A percentile compares a stretch with the other conserved stretches of the same genome.
phyloP scores from a whole-genome alignment of 2,329 filamentous ascomycete genomes.

The Fusarium irregulare region DNA sequence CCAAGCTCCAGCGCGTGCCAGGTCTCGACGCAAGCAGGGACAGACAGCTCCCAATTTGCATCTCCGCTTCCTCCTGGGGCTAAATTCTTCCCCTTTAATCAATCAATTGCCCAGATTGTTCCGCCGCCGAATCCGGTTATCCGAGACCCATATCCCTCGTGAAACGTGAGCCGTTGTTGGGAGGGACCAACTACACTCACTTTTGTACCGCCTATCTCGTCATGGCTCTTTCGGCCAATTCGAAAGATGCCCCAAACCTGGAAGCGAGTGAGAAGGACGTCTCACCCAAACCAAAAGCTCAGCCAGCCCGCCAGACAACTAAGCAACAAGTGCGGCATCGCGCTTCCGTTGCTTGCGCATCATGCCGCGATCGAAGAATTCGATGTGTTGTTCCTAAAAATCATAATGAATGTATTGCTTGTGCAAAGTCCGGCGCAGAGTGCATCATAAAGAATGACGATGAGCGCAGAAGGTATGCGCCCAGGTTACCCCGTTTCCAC shows the following conservation, averaged over 20 bases:
- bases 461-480: constrained; percentile 62
- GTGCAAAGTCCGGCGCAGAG: constrained; percentile 60
- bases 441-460: constrained; percentile 70
- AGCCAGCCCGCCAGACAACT: constrained; percentile 40
- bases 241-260: constrained; percentile 25
- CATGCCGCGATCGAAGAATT: constrained; percentile 60
- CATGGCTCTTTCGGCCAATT: constrained; percentile 34
- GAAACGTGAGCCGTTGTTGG: neutral
- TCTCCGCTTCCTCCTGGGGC: constrained; percentile 29
- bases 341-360: constrained; percentile 66
- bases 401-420: constrained; percentile 63
- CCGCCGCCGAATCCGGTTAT: neutral
- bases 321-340: constrained; percentile 58
- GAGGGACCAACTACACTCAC: neutral
- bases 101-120: constrained; percentile 4
- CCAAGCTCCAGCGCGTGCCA: constrained; percentile 25
- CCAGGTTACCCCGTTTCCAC: neutral
- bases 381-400: constrained; percentile 66
- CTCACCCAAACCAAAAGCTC: constrained; percentile 48
- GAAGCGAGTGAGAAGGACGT: constrained; percentile 52
- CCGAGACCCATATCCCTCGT: neutral
- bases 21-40: neutral
- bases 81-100: constrained; percentile 26
- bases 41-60: constrained; percentile 10
- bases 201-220: constrained; percentile 1